Evolutionary conservation across 1,284 basidiomycete genomes (phyloP), one percentile per base, ranked within the genome.

Genomic region (Kalmanozyma brasiliensis): DNA sequence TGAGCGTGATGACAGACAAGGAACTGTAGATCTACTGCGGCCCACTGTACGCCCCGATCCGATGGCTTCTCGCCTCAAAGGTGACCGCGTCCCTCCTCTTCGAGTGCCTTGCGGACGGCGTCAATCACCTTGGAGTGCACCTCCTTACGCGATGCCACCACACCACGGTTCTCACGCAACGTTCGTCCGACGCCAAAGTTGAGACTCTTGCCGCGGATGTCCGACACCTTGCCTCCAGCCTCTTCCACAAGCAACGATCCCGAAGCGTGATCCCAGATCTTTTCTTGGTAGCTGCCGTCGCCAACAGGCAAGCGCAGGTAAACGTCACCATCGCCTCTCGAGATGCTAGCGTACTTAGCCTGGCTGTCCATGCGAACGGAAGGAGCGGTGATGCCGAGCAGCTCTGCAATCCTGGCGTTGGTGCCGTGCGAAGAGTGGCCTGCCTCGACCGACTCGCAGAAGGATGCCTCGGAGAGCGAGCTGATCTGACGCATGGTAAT

Each of bases 261-360:
- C 0, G 92, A 87, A 0, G 95, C 94, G 80, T 98, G 96, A 81
- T 98, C 96, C 93, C 92, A 96, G 38, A 96, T 94, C 84, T 94
- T 95, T 82, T 95, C 93, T 63, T 85, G 82, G 82, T 94, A 95
- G 13, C 88, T 88, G 16, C 88, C 87, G 14, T 90, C 89, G 8
- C 85, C 83, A 51, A 90, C 91, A 0, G 96, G 96, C 85, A 97
- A 91, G 23, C 95, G 87, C 49, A 98, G 85, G 83, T 99, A 98
- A 33, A 90, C 88, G 13, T 90, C 89, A 1, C 93, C 93, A 64
- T 96, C 92, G 0, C 94, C 93, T 37, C 94, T 85, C 2, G 90
- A 89, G 16, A 98, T 87, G 76, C 89, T 90, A 29, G 90, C 89
- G 78, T 98, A 98, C 84, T 98, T 98, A 8, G 94, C 94, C 83